Base-by-base conservation (phyloP, 345 rosid species). In the Heritiera fomes region DNA sequence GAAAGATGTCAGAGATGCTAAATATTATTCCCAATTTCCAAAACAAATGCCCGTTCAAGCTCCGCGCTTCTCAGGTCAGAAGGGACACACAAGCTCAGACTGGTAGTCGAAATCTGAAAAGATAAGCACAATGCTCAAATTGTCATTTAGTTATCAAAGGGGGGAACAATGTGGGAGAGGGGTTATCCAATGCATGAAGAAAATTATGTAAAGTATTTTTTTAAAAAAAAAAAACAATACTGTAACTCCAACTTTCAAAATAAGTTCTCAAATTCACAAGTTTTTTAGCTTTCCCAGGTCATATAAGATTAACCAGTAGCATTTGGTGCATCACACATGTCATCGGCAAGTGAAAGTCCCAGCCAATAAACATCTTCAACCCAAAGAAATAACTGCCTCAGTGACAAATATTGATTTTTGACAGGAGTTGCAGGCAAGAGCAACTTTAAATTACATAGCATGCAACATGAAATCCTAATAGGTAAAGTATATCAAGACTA, bases 201-300 rank as follows among this genome's bases (percentile, higher is more conserved):
- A 40, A 55, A 72, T 55, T n/a, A 71, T 32, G 45, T 52, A 53
- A 53, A 72, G 43, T 17, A 50, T 14, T 52, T 52, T 10, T 3
- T 30, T 11, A 50, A 32, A 56, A 61, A 13, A 9, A 63, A 43
- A 9, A 58, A 72, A n/a, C n/a, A 69, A 18, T 47, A 52, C 34
- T 52, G 47, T 60, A 78, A 65, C 34, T 66, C 41, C 58, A 23
- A 45, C 81, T 82, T 82, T 83, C 81, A 77, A 76, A 79, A 77
- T n/a, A 34, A 14, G 73, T 64, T 73, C 69, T 66, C 68, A 71
- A 13, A 46, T 43, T 74, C 53, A 53, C 52, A 56, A 20, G 38
- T 61, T 81, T 7, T 17, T 71, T 60, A 71, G 86, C 82, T 81
- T 53, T 77, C 67, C 49, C 61, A 53, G 34, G 52, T 68, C 50